Percentiles rank a stretch among this genome's conserved stretches.
Evolutionary conservation across 2,329 filamentous ascomycete species (phyloP).

Genomic region (Atkinsonella hypoxylon): DNA sequence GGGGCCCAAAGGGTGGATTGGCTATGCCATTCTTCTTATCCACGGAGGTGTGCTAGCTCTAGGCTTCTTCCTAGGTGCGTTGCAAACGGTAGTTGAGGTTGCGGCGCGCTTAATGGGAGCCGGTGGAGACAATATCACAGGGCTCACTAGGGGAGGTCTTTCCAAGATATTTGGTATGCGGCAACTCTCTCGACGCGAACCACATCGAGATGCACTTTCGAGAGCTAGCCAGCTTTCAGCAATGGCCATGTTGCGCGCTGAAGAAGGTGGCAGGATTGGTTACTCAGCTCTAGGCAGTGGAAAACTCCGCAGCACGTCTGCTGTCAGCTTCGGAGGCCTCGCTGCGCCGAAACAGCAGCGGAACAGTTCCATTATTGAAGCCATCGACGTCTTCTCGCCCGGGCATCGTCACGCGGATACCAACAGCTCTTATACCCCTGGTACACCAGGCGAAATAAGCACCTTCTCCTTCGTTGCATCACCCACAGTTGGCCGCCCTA

Average conservation of each 20-base stretch:
- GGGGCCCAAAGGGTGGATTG: slow-evolving; percentile 83
- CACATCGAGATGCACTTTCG: slow-evolving; percentile 50
- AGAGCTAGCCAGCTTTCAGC: slow-evolving; percentile 75
- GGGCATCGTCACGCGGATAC: slow-evolving; percentile 39
- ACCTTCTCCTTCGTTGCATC: slow-evolving; percentile 60
- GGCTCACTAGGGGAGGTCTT: slow-evolving; percentile 67
- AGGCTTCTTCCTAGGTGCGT: slow-evolving; percentile 83
- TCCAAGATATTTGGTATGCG: slow-evolving; percentile 87
- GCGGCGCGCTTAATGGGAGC: slow-evolving; percentile 70
- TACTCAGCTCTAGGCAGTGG: slow-evolving; percentile 39
- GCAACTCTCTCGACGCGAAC: slow-evolving; percentile 65
- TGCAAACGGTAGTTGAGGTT: slow-evolving; percentile 86
- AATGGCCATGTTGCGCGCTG: slow-evolving; percentile 63
- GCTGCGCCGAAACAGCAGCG: slow-evolving; percentile 32
- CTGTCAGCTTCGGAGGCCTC: slow-evolving; percentile 42
- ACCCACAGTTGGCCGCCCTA: slow-evolving; percentile 36
- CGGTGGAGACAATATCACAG: slow-evolving; percentile 60
- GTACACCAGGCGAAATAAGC: slow-evolving; percentile 60
- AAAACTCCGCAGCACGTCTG: slow-evolving; percentile 48
- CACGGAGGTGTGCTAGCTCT: slow-evolving; percentile 79
- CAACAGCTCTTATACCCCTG: slow-evolving; percentile 55
- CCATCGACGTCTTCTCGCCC: slow-evolving; percentile 32
- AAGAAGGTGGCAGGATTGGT: slow-evolving; percentile 48
- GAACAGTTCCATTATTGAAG: slow-evolving; percentile 44
- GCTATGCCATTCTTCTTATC: slow-evolving; percentile 77